phyloP scores from a whole-genome alignment of 106 monocot genomes.

The Allium fistulosum region DNA sequence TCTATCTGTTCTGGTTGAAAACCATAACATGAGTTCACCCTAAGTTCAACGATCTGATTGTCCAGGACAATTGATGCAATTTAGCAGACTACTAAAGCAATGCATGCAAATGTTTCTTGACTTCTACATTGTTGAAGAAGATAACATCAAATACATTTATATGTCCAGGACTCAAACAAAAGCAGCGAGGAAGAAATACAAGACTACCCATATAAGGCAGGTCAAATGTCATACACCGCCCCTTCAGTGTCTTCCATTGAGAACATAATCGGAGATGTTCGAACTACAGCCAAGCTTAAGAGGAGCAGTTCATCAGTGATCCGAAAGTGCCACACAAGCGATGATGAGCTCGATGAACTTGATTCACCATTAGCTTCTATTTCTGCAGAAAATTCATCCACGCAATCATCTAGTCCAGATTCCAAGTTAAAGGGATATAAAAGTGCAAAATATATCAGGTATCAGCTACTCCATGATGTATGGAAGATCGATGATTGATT shows the following conservation, averaged over 20 bases:
- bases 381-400: constrained; percentile 19
- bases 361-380: constrained; percentile 52
- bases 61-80: neutral
- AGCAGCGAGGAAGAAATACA: constrained; percentile 25
- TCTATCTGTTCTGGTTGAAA: neutral
- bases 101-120: too few species aligned
- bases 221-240: constrained; percentile 40
- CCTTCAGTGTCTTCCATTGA: constrained; percentile 40
- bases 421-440: constrained; percentile 12
- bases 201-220: constrained; percentile 46
- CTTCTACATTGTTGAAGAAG: neutral
- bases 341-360: constrained; percentile 90
- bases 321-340: constrained; percentile 69
- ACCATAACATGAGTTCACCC: neutral
- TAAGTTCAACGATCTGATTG: neutral
- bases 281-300: constrained; percentile 6
- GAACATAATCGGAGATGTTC: constrained; percentile 35
- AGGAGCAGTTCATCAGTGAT: constrained; percentile 47
- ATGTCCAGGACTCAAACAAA: constrained; percentile 31
- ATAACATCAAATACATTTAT: neutral
- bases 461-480: constrained; percentile 61
- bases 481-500: constrained; percentile 55
- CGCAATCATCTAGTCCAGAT: constrained; percentile 5
- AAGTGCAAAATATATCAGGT: constrained; percentile 30
- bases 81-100: too few species aligned